A percentile compares a stretch with the other conserved stretches of the same genome.
These are phyloP conservation scores for Evernia prunastri DNA, from an alignment of 495 filamentous ascomycete species.

Conservation along the genomic window DNA sequence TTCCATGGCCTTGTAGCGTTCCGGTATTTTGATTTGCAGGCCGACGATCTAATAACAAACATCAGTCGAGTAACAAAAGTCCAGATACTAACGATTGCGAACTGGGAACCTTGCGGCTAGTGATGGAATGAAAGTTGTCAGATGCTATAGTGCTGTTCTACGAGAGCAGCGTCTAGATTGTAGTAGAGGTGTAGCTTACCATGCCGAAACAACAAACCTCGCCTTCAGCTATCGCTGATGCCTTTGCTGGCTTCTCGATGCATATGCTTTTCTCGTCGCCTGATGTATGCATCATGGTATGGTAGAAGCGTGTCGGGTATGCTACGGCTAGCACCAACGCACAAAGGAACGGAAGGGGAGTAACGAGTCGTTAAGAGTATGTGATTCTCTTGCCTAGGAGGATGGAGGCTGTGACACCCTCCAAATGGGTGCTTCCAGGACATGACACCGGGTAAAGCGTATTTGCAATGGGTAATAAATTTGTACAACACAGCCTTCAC, in stretches of 20 bases:
- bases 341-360: too few relatives aligned
- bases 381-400: too few relatives aligned
- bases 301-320: not conserved
- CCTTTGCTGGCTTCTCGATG: not conserved
- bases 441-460: too few relatives aligned
- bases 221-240: not conserved
- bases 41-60: not conserved
- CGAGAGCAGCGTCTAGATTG: not conserved
- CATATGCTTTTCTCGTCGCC: not conserved
- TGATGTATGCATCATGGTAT: not conserved
- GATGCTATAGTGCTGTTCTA: too few relatives aligned
- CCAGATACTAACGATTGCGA: too few relatives aligned
- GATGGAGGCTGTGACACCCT: too few relatives aligned
- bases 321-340: not conserved
- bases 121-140: too few relatives aligned
- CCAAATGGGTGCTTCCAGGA: too few relatives aligned
- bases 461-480: too few relatives aligned
- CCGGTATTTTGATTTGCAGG: not conserved
- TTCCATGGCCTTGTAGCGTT: not conserved
- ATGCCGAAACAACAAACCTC: slow-evolving; percentile 9
- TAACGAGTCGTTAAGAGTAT: too few relatives aligned
- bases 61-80: not conserved
- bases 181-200: not conserved
- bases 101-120: too few relatives aligned
- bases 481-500: too few relatives aligned